Conservation (phyloP, 2,329 filamentous ascomycete genomes). For the Curvularia eragrostidis region DNA sequence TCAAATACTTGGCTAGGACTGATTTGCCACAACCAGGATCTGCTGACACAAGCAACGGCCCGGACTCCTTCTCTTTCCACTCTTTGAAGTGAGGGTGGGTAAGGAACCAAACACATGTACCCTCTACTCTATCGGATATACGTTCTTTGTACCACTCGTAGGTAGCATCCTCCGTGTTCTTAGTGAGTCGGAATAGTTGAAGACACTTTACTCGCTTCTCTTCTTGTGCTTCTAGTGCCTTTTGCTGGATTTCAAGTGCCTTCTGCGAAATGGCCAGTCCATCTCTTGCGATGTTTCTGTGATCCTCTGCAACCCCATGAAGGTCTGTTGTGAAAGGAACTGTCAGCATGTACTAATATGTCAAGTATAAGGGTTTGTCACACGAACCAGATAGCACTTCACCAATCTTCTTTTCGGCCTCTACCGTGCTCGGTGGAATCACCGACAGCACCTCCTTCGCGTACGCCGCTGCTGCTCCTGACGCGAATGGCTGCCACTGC, state of each 20-base stretch:
- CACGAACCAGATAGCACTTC: slow-evolving; percentile 18
- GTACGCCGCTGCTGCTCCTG: background rate
- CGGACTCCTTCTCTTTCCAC: slow-evolving; percentile 24
- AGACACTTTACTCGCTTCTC: slow-evolving; percentile 26
- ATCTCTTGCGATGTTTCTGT: slow-evolving; percentile 8
- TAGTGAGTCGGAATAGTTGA: slow-evolving; percentile 30
- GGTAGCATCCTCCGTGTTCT: slow-evolving; percentile 22
- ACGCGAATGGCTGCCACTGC: background rate
- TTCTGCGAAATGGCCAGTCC: slow-evolving; percentile 7
- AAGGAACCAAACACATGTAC: slow-evolving; percentile 30
- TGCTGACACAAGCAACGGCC: slow-evolving; percentile 29
- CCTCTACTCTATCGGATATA: slow-evolving; percentile 26
- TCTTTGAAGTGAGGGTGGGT: slow-evolving; percentile 24
- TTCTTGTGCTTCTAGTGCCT: slow-evolving; percentile 17
- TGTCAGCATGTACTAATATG: slow-evolving; percentile 14
- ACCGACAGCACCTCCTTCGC: background rate
- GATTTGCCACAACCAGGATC: slow-evolving; percentile 35
- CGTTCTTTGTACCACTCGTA: slow-evolving; percentile 33
- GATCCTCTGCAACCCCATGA: slow-evolving; percentile 13
- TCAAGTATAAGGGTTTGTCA: slow-evolving; percentile 4
- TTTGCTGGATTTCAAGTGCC: slow-evolving; percentile 19
- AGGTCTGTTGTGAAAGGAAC: slow-evolving; percentile 17
- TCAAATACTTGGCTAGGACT: slow-evolving; percentile 28
- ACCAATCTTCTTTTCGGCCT: slow-evolving; percentile 6
- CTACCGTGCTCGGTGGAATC: background rate